These are phyloP conservation scores for Pichia exigua DNA, from an alignment of 805 yeast genomes.

Conservation along the genomic window DNA sequence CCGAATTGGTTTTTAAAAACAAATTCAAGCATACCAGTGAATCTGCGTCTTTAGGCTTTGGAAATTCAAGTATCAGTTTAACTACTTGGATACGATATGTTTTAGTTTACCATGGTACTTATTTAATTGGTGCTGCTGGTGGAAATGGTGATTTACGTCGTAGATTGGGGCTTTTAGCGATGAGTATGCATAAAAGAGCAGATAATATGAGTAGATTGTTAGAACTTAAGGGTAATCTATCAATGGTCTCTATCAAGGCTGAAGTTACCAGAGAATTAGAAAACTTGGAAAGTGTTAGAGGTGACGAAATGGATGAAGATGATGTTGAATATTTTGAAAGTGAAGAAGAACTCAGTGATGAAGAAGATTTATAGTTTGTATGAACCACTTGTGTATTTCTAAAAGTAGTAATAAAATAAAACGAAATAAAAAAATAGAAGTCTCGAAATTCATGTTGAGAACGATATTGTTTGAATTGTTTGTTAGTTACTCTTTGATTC, in stretches of 20 bases:
- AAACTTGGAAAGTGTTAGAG: conserved; percentile 27
- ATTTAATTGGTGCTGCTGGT: conserved; percentile 36
- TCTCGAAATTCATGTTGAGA: not conserved
- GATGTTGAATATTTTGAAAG: conserved; percentile 18
- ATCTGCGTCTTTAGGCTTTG: conserved; percentile 33
- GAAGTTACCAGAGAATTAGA: conserved; percentile 67
- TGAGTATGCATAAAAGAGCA: conserved; percentile 41
- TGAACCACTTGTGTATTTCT: not conserved
- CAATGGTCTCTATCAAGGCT: conserved; percentile 44
- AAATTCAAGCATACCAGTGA: conserved; percentile 25
- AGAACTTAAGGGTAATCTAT: conserved; percentile 43
- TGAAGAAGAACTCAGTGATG: conserved; percentile 18
- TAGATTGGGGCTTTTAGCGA: conserved; percentile 38
- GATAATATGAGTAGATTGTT: conserved; percentile 41
- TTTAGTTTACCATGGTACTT: conserved; percentile 46
- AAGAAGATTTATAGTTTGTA: conserved; percentile 10
- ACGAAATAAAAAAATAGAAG: too few species aligned
- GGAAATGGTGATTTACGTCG: conserved; percentile 27
- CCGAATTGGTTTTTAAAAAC: conserved; percentile 46
- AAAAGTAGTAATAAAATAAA: not conserved
- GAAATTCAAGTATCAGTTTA: conserved; percentile 24
- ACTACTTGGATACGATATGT: conserved; percentile 49
- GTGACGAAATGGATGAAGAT: conserved; percentile 13
- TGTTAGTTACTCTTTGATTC: not conserved
- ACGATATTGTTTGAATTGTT: not conserved